phyloP scores from a whole-genome alignment of 306 rosid genomes.

The Fagus sylvatica region DNA sequence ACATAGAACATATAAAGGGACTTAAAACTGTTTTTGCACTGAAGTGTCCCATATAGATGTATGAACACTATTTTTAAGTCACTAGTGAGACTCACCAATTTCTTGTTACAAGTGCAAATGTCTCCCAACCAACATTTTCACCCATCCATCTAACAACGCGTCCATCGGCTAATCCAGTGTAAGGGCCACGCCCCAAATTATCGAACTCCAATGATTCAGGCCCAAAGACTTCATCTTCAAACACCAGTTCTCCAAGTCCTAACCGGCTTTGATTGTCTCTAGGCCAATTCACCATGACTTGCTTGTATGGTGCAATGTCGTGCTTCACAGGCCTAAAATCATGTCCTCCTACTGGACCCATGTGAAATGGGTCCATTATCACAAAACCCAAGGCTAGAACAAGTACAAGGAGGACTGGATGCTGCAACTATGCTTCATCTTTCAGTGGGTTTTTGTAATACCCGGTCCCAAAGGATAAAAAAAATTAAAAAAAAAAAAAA shows the following conservation, averaged over 20 bases:
- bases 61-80: not conserved
- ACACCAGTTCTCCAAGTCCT: slow-evolving; percentile 62
- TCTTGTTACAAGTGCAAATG: slow-evolving; percentile 72
- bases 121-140: slow-evolving; percentile 79
- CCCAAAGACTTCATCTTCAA: slow-evolving; percentile 71
- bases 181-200: slow-evolving; percentile 76
- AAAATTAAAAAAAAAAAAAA: too few relatives aligned
- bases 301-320: slow-evolving; percentile 71
- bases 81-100: slow-evolving; percentile 50
- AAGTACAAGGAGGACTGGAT: slow-evolving; percentile 54
- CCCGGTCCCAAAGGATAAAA: too few relatives aligned
- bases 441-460: slow-evolving; percentile 40
- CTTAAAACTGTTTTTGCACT: too few relatives aligned
- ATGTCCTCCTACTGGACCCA: slow-evolving; percentile 68
- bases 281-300: slow-evolving; percentile 84
- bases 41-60: too few relatives aligned
- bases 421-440: slow-evolving; percentile 71
- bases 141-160: slow-evolving; percentile 98
- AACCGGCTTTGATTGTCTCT: slow-evolving; percentile 71
- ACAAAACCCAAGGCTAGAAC: slow-evolving; percentile 62
- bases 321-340: slow-evolving; percentile 78
- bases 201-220: slow-evolving; percentile 93
- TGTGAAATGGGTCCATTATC: slow-evolving; percentile 76
- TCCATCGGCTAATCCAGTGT: slow-evolving; percentile 86
- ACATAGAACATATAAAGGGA: too few relatives aligned